Base-by-base conservation (phyloP, 2,329 filamentous ascomycete species). In the Mycocentrospora acerina region DNA sequence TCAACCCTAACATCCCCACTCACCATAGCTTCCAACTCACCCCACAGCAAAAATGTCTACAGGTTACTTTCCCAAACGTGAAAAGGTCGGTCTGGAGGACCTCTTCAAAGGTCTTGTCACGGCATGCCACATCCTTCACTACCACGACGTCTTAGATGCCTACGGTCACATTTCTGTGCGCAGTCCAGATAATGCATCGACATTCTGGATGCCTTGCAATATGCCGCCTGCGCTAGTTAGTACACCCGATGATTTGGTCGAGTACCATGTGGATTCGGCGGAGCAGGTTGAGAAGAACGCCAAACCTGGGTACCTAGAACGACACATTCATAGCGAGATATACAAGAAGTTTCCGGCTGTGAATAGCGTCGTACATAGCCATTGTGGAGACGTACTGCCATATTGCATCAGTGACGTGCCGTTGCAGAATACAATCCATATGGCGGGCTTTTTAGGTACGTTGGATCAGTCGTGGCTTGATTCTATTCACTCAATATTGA, bases 101-200 rank as follows among this genome's bases (percentile, higher is more conserved):
- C 57, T 68, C 17, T 67, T 64, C 53, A 59, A 52, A 28, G 59
- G 60, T 24, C 60, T 76, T 24, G 71, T 78, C 15, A 67, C 66
- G 4, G 75, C 71, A 25, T 69, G 67, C 42, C 76, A 78, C 52
- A 79, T 80, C 34, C 71, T 80, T 1, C 73, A 79, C 55, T 55
- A 74, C 38, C 65, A 79, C 32, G 64, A 64, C 31, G 67, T 80
- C 7, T 54, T 81, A 24, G 77, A 79, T 40, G 76, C 73, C 1
- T 80, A 75, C 49, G 76, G 77, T 13, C 77, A 81, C 46, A 64
- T 81, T 10, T 78, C 76, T 2, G 65, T 78, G 14, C 69, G 78
- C 5, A 71, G 77, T 39, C 76, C 77, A 7, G 60, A 65, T 24
- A 70, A 76, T 8, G 53, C 69, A 1, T 56, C 67, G 3, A 73